Evolutionary conservation across 2,329 filamentous ascomycete genomes (phyloP).

Genomic region (Botrytis hyacinthi): DNA sequence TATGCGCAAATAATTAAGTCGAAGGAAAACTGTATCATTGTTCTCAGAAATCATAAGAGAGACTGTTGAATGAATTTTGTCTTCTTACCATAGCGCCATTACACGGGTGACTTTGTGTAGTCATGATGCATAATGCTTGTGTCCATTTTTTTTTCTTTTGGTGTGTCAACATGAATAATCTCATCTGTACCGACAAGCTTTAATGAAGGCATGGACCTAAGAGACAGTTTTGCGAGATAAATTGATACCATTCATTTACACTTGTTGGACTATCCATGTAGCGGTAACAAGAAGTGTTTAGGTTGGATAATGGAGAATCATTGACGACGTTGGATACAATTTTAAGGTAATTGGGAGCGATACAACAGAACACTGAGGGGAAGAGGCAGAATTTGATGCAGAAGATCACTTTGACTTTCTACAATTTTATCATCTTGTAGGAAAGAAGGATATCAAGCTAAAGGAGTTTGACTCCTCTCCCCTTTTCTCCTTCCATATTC

Average conservation of each 20-base stretch:
- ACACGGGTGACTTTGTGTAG: neutral
- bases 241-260: neutral
- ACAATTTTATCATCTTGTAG: neutral
- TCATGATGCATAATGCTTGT: neutral
- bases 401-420: neutral
- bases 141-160: no score
- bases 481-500: neutral
- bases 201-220: neutral
- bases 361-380: neutral
- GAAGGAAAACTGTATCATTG: neutral
- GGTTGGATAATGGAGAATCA: neutral
- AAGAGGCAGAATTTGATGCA: neutral
- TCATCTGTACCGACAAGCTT: no score
- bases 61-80: no score
- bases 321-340: neutral
- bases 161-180: neutral
- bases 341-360: neutral
- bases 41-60: neutral
- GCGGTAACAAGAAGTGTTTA: no score
- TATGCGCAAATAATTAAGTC: neutral
- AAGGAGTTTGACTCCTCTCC: neutral
- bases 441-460: neutral
- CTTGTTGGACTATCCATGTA: neutral
- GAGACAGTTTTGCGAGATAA: no score
- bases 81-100: neutral